Percentiles rank a stretch among this genome's conserved stretches.
These are phyloP conservation scores for Carex myosuroides DNA, from an alignment of 176 grass and related monocot genomes.

Conservation along the genomic window DNA sequence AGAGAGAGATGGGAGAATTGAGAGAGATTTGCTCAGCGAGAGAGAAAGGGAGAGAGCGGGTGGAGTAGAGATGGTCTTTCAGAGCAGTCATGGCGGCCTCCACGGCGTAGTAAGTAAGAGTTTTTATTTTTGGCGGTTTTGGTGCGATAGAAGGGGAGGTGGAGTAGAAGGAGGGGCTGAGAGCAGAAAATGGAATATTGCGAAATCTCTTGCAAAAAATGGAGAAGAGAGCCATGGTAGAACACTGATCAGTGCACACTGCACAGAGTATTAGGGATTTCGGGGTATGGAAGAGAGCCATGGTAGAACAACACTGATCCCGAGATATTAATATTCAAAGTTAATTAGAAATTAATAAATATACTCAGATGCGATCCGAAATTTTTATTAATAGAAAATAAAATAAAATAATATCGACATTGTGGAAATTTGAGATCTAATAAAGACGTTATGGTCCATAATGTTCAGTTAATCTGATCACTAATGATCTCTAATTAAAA, in stretches of 20 bases:
- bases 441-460: too few species aligned
- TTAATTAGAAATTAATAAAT: too few species aligned
- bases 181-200: background rate
- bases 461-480: too few species aligned
- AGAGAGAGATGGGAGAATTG: conserved; percentile 50
- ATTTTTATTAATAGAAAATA: too few species aligned
- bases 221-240: conserved; percentile 20
- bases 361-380: too few species aligned
- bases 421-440: too few species aligned
- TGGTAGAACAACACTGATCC: too few species aligned
- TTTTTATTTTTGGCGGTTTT: conserved; percentile 33
- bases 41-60: conserved; percentile 53
- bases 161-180: conserved; percentile 29
- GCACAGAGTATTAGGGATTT: background rate
- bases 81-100: conserved; percentile 48
- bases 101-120: conserved; percentile 41
- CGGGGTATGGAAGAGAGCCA: background rate
- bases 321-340: too few species aligned
- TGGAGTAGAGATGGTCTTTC: conserved; percentile 66
- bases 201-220: background rate
- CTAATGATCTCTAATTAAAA: too few species aligned
- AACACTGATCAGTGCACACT: background rate
- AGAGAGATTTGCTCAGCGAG: conserved; percentile 56
- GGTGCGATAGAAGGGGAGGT: background rate
- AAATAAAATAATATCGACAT: too few species aligned